Conservation (phyloP, 768 basidiomycete genomes). For the Lentinus brumalis region DNA sequence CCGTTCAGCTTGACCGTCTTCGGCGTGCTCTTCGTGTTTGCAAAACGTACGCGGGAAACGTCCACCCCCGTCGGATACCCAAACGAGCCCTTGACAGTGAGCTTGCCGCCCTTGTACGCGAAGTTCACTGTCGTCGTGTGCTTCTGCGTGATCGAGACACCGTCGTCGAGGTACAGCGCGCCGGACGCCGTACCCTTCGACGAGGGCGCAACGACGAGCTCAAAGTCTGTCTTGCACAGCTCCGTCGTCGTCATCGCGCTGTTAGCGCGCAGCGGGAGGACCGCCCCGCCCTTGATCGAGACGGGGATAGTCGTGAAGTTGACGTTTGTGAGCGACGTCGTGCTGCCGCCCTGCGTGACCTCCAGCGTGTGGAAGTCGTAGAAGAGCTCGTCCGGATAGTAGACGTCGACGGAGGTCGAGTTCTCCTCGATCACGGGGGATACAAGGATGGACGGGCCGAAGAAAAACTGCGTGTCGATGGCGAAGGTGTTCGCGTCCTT, state of each 20-base stretch:
- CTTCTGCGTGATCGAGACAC: conserved; percentile 45
- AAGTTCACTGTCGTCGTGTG: conserved; percentile 34
- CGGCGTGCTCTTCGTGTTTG: conserved; percentile 32
- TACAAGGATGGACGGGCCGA: conserved; percentile 65
- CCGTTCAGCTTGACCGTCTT: conserved; percentile 24
- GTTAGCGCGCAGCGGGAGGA: conserved; percentile 57
- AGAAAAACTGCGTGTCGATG: conserved; percentile 72
- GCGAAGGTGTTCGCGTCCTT: conserved; percentile 57
- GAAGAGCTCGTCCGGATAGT: conserved; percentile 65
- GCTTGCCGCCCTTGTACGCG: conserved; percentile 26
- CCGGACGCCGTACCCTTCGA: conserved; percentile 53
- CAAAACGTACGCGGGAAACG: conserved; percentile 37
- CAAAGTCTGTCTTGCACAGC: conserved; percentile 57
- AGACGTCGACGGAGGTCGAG: conserved; percentile 57
- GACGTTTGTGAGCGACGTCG: conserved; percentile 47
- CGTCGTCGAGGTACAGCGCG: conserved; percentile 64
- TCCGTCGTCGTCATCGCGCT: conserved; percentile 63
- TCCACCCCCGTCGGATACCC: conserved; percentile 32
- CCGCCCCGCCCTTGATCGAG: conserved; percentile 58
- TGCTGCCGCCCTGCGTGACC: conserved; percentile 44
- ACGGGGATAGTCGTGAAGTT: conserved; percentile 61
- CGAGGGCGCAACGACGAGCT: conserved; percentile 63
- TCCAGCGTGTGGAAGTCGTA: conserved; percentile 60
- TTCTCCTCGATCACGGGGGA: conserved; percentile 67
- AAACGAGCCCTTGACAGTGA: conserved; percentile 34